Evolutionary conservation across 345 rosid species (phyloP).

Genomic region (Dimocarpus longan): DNA sequence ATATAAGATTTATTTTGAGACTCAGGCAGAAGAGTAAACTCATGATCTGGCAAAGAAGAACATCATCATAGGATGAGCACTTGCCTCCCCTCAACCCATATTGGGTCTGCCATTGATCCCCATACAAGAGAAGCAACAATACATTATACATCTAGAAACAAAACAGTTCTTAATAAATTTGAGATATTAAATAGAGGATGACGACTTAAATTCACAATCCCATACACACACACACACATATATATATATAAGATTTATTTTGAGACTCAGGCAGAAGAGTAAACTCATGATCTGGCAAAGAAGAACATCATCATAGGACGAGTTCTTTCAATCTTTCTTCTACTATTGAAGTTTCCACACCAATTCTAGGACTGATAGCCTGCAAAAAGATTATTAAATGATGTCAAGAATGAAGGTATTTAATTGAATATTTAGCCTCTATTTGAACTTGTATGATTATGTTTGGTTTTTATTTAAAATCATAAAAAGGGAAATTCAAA

Average conservation of each 20-base stretch:
- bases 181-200: too few species aligned
- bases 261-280: background rate
- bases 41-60: background rate
- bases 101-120: too few species aligned
- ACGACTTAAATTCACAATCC: too few species aligned
- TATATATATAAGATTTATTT: too few species aligned
- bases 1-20: background rate
- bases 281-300: background rate
- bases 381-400: background rate
- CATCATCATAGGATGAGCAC: background rate
- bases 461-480: background rate
- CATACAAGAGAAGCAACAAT: too few species aligned
- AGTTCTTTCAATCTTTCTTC: background rate
- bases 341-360: background rate
- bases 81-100: too few species aligned
- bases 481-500: background rate
- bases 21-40: background rate
- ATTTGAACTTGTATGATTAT: background rate
- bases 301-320: background rate
- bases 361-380: background rate
- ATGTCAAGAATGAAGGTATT: background rate
- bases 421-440: too few species aligned
- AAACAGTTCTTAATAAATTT: too few species aligned
- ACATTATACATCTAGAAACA: too few species aligned
- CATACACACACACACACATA: too few species aligned